These are phyloP conservation scores for Flaveria linearis DNA, from an alignment of 129 eudicot genomes.

Conservation along the genomic window DNA sequence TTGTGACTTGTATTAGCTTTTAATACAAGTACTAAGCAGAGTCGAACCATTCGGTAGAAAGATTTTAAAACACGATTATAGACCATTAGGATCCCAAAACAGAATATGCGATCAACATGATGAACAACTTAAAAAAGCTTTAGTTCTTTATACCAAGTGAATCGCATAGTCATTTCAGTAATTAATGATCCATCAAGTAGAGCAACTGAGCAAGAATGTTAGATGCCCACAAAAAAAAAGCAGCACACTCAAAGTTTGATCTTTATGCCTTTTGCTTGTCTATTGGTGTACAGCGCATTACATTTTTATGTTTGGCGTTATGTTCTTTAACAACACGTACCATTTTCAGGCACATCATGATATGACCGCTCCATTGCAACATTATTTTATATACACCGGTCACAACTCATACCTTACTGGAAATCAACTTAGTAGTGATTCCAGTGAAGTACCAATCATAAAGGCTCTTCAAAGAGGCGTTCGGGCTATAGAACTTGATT, in stretches of 20 bases:
- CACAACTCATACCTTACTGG: constrained; percentile 99
- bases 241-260: background rate
- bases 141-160: constrained; percentile 1
- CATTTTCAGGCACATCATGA: constrained; percentile 90
- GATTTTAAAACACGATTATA: background rate
- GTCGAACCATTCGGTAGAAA: background rate
- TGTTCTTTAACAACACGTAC: constrained; percentile 18
- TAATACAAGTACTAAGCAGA: too few relatives aligned
- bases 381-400: constrained; percentile 95
- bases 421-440: constrained; percentile 91
- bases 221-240: background rate
- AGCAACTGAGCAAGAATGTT: background rate
- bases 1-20: too few relatives aligned
- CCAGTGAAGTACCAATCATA: constrained; percentile 83
- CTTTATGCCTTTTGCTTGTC: constrained; percentile 4
- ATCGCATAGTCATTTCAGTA: background rate
- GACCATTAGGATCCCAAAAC: background rate
- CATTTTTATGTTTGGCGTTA: constrained; percentile 13
- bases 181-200: background rate
- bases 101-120: background rate
- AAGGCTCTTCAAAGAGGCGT: constrained; percentile 91
- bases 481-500: constrained; percentile 89
- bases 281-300: background rate
- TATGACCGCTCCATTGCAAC: constrained; percentile 96
- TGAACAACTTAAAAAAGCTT: background rate